These are phyloP conservation scores for Amphirosellinia nigrospora DNA, from an alignment of 495 filamentous ascomycete genomes.

Conservation along the genomic window DNA sequence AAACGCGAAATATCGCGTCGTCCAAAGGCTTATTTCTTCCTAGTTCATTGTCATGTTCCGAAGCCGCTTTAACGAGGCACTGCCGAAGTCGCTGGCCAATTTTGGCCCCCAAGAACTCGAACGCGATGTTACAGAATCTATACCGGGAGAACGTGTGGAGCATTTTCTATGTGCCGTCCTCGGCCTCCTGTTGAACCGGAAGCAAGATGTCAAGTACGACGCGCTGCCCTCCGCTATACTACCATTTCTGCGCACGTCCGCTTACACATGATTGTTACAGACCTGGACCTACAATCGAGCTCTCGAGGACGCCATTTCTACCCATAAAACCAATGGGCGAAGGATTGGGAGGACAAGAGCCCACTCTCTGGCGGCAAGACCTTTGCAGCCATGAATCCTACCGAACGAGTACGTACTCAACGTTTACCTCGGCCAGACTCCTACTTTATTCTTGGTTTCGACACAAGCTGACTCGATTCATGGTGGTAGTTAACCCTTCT, in stretches of 20 bases:
- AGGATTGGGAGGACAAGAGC: slow-evolving; percentile 83
- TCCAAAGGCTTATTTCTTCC: slow-evolving; percentile 38
- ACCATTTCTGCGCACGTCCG: neutral
- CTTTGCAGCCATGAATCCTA: slow-evolving; percentile 79
- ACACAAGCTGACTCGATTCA: slow-evolving; percentile 26
- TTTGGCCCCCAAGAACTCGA: slow-evolving; percentile 96
- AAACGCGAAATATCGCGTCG: slow-evolving; percentile 51
- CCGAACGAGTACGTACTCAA: slow-evolving; percentile 72
- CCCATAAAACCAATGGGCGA: slow-evolving; percentile 90
- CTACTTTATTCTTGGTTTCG: neutral
- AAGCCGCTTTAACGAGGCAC: slow-evolving; percentile 85
- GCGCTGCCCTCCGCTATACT: slow-evolving; percentile 34
- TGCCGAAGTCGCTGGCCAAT: slow-evolving; percentile 83
- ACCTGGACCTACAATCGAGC: slow-evolving; percentile 85
- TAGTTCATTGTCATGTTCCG: slow-evolving; percentile 99
- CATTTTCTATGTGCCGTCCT: slow-evolving; percentile 87
- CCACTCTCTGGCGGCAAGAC: slow-evolving; percentile 78
- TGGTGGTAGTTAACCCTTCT: slow-evolving; percentile 74
- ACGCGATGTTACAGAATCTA: slow-evolving; percentile 74
- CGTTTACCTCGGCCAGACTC: neutral
- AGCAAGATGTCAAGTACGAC: slow-evolving; percentile 96
- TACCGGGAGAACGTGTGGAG: slow-evolving; percentile 85
- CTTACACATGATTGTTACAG: slow-evolving; percentile 45
- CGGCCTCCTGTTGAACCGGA: slow-evolving; percentile 87
- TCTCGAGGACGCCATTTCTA: slow-evolving; percentile 88